Evolutionary conservation across 2,329 filamentous ascomycete genomes (phyloP).

Genomic region (Arthroderma sp.): DNA sequence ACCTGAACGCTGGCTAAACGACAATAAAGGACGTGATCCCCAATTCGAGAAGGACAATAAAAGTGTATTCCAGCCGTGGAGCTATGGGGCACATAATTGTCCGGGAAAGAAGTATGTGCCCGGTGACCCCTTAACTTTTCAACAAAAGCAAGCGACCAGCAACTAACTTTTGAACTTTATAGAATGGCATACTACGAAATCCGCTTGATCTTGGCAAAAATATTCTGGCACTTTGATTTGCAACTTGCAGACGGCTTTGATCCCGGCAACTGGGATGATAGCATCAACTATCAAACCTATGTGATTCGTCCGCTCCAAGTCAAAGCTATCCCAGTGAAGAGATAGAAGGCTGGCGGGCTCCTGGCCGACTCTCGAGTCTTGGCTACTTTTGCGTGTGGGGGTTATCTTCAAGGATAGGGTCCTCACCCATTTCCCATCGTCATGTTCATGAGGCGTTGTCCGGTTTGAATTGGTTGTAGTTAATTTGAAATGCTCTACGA

Average conservation of each 20-base stretch:
- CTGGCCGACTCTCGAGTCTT: too few species aligned
- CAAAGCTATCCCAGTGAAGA: slow-evolving; percentile 2
- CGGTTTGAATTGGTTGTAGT: too few species aligned
- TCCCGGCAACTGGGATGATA: slow-evolving; percentile 5
- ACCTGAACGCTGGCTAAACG: slow-evolving; percentile 29
- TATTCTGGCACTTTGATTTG: slow-evolving; percentile 9
- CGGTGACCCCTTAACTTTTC: not conserved
- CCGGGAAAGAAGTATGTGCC: slow-evolving; percentile 26
- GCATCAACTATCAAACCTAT: slow-evolving; percentile 7
- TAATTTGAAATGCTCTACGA: too few species aligned
- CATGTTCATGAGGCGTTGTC: too few species aligned
- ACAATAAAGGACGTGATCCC: slow-evolving; percentile 10
- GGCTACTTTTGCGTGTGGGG: too few species aligned
- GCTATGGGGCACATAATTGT: slow-evolving; percentile 24
- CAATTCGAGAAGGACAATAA: slow-evolving; percentile 20
- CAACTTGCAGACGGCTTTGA: slow-evolving; percentile 5
- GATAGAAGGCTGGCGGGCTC: not conserved
- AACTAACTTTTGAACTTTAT: not conserved
- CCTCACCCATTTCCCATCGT: too few species aligned
- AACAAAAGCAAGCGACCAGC: not conserved
- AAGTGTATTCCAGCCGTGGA: slow-evolving; percentile 18
- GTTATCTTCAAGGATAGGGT: too few species aligned
- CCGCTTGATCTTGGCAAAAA: slow-evolving; percentile 5
- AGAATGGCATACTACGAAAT: slow-evolving; percentile 8
- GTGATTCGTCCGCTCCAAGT: slow-evolving; percentile 4